Evolutionary conservation across 108 stramenopile genomes (phyloP).

Genomic region (Asterionellopsis glacialis): DNA sequence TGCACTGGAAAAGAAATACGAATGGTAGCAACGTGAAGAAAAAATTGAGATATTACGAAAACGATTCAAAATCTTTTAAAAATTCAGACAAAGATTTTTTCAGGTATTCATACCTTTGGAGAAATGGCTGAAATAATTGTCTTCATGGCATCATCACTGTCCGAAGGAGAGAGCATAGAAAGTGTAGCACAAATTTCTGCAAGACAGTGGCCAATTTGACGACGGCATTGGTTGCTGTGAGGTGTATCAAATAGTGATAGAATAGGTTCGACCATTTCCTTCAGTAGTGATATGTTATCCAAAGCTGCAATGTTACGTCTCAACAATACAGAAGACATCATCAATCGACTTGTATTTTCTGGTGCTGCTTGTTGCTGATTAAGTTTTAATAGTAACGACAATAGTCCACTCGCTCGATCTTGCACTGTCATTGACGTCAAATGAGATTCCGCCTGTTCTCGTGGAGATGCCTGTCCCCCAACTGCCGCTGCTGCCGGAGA

Average conservation of each 20-base stretch:
- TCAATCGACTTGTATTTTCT: conserved; percentile 4
- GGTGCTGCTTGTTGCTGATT: conserved; percentile 2
- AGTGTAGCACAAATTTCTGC: conserved; percentile 25
- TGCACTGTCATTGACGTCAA: conserved; percentile 14
- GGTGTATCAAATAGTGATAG: conserved; percentile 24
- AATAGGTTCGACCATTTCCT: conserved; percentile 38
- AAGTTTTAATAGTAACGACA: conserved; percentile 16
- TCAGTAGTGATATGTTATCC: conserved; percentile 21
- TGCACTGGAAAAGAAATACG: conserved; percentile 9
- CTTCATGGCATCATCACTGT: not conserved
- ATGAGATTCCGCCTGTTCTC: conserved; percentile 25
- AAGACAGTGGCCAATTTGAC: conserved; percentile 51
- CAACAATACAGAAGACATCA: conserved; percentile 51
- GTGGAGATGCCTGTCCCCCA: not conserved
- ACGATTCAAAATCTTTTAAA: too few relatives aligned
- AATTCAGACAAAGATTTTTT: not conserved
- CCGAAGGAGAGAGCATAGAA: not conserved
- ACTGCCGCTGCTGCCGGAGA: conserved; percentile 8
- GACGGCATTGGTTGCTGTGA: conserved; percentile 9
- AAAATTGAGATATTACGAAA: too few relatives aligned
- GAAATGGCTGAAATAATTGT: not conserved
- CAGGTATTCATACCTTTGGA: not conserved
- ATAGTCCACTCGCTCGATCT: conserved; percentile 23
- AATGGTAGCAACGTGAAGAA: too few relatives aligned
- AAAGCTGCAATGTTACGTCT: conserved; percentile 54